These are phyloP conservation scores for Neofusicoccum ribis DNA, from an alignment of 2,329 filamentous ascomycete genomes.

Conservation along the genomic window DNA sequence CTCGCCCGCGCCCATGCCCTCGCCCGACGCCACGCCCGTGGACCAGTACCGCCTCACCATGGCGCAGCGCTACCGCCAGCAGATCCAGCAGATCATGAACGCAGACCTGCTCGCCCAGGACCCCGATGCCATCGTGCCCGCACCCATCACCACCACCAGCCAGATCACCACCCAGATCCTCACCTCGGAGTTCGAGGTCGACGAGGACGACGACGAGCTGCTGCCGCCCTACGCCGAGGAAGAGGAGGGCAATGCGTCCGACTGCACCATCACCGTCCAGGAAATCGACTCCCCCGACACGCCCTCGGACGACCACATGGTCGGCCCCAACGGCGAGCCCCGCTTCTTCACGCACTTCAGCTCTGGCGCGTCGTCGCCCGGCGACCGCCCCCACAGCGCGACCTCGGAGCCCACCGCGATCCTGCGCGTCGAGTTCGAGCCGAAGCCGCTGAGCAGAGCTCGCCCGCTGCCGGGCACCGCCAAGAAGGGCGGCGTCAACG, in stretches of 20 bases:
- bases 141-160: constrained; percentile 5
- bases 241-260: constrained; percentile 13
- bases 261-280: constrained; percentile 20
- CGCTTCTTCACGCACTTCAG: constrained; percentile 6
- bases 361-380: neutral
- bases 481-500: constrained; percentile 11
- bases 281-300: constrained; percentile 17
- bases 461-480: neutral
- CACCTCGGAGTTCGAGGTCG: neutral
- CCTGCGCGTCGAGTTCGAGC: neutral
- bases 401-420: neutral
- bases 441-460: constrained; percentile 8
- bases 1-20: neutral
- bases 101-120: constrained; percentile 8
- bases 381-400: neutral
- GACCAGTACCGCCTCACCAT: constrained; percentile 11
- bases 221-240: constrained; percentile 13
- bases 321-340: neutral
- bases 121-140: constrained; percentile 10
- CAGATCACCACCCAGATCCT: neutral
- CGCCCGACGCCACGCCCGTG: neutral
- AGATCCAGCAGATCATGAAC: constrained; percentile 16
- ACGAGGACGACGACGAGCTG: constrained; percentile 4
- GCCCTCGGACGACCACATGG: constrained; percentile 5
- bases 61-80: constrained; percentile 14